phyloP scores from a whole-genome alignment of 2,329 filamentous ascomycete species.

The Pseudomassariella vexata region DNA sequence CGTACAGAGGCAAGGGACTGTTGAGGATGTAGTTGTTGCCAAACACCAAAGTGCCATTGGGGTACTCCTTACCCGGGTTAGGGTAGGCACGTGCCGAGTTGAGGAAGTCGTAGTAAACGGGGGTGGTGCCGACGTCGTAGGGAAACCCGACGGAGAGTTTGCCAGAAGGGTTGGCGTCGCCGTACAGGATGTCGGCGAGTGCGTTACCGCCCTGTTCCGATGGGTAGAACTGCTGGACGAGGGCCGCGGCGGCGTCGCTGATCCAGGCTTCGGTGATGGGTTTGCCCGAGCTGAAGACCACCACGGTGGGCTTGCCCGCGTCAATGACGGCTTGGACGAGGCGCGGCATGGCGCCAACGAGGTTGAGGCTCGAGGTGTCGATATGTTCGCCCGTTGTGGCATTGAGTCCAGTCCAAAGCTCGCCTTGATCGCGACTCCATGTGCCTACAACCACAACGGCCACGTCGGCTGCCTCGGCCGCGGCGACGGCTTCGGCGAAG shows the following conservation, averaged over 20 bases:
- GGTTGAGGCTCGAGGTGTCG: conserved; percentile 56
- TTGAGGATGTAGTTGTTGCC: conserved; percentile 61
- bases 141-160: conserved; percentile 64
- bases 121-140: conserved; percentile 58
- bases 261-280: conserved; percentile 71
- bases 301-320: conserved; percentile 61
- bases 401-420: conserved; percentile 66
- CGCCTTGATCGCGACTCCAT: conserved; percentile 66
- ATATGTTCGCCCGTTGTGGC: conserved; percentile 73
- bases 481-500: conserved; percentile 60
- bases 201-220: conserved; percentile 63
- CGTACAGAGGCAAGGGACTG: conserved; percentile 53
- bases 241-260: conserved; percentile 54
- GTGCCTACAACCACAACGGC: conserved; percentile 71
- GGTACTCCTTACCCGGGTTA: conserved; percentile 45
- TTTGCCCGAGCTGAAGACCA: conserved; percentile 65
- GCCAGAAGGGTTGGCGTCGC: conserved; percentile 59
- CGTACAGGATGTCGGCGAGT: conserved; percentile 61
- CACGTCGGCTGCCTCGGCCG: conserved; percentile 61
- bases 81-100: conserved; percentile 55
- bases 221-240: conserved; percentile 72
- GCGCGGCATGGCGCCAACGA: conserved; percentile 64
- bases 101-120: conserved; percentile 67
- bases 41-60: conserved; percentile 57
- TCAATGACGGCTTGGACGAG: conserved; percentile 63